These are phyloP conservation scores for Exsudoporus floridanus DNA, from an alignment of 1,284 basidiomycete genomes.

Conservation along the genomic window DNA sequence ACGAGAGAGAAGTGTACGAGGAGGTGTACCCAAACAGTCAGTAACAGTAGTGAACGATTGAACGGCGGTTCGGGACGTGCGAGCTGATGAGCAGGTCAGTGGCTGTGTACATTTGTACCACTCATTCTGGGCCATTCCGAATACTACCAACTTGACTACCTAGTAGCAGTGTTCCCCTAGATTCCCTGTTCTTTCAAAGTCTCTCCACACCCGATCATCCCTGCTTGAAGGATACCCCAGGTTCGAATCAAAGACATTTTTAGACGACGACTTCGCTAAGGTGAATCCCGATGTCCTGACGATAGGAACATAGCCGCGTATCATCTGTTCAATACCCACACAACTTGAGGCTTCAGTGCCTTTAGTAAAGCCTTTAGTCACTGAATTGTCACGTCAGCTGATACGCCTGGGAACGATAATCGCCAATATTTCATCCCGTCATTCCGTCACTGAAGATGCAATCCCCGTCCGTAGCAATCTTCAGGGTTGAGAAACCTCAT, in stretches of 20 bases:
- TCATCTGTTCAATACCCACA: slow-evolving; percentile 15
- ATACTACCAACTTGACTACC: no score
- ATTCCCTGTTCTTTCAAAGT: no score
- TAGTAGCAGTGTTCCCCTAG: no score
- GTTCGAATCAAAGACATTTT: slow-evolving; percentile 55
- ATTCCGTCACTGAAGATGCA: not conserved
- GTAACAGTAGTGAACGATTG: no score
- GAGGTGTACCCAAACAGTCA: not conserved
- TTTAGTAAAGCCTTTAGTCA: not conserved
- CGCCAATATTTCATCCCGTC: no score
- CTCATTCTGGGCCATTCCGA: no score
- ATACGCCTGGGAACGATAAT: not conserved
- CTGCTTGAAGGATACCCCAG: no score
- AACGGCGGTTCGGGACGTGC: not conserved
- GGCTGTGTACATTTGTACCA: not conserved
- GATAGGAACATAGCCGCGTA: slow-evolving; percentile 15
- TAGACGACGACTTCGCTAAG: slow-evolving; percentile 45
- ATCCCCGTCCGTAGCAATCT: not conserved
- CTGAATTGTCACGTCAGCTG: not conserved
- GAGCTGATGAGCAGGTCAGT: no score
- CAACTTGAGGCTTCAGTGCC: not conserved
- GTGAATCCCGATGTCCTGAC: slow-evolving; percentile 2
- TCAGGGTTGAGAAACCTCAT: not conserved
- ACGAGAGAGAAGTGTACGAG: not conserved
- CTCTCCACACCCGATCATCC: no score